Percentiles rank a stretch among this genome's conserved stretches.
These are phyloP conservation scores for Euphorbia celastroides DNA, from an alignment of 441 rosid species.

Conservation along the genomic window DNA sequence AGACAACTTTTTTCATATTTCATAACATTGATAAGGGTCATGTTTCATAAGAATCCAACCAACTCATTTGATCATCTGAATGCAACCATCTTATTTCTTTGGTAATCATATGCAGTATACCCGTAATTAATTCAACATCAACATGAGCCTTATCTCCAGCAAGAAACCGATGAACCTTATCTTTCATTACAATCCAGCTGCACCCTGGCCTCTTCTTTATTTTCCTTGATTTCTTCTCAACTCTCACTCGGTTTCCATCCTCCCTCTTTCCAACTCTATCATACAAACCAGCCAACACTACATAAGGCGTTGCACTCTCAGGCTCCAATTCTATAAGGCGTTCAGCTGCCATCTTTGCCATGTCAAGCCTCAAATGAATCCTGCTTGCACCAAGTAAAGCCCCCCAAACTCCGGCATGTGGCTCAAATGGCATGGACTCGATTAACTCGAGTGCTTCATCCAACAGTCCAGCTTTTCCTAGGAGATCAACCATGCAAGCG, in stretches of 20 bases:
- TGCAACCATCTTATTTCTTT: too few relatives aligned
- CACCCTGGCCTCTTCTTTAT: constrained; percentile 67
- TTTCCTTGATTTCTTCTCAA: constrained; percentile 37
- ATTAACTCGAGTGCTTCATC: constrained; percentile 53
- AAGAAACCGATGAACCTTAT: constrained; percentile 39
- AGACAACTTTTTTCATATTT: too few relatives aligned
- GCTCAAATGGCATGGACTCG: constrained; percentile 43
- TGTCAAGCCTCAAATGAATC: constrained; percentile 39
- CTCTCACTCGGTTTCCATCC: constrained; percentile 38
- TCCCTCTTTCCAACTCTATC: constrained; percentile 29
- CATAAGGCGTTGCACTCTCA: constrained; percentile 56
- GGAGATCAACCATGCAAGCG: constrained; percentile 76
- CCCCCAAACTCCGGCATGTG: constrained; percentile 77
- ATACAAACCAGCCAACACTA: constrained; percentile 55
- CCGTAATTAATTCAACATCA: too few relatives aligned
- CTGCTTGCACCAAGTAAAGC: constrained; percentile 66
- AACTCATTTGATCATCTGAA: too few relatives aligned
- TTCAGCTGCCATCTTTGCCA: constrained; percentile 61
- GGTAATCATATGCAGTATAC: too few relatives aligned
- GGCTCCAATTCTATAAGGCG: constrained; percentile 55
- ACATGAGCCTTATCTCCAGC: constrained; percentile 52
- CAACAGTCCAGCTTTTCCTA: constrained; percentile 60
- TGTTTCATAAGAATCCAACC: too few relatives aligned
- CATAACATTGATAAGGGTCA: too few relatives aligned
- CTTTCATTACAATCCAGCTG: constrained; percentile 52